phyloP scores from a whole-genome alignment of 345 rosid species.

The Trapa bicornis region DNA sequence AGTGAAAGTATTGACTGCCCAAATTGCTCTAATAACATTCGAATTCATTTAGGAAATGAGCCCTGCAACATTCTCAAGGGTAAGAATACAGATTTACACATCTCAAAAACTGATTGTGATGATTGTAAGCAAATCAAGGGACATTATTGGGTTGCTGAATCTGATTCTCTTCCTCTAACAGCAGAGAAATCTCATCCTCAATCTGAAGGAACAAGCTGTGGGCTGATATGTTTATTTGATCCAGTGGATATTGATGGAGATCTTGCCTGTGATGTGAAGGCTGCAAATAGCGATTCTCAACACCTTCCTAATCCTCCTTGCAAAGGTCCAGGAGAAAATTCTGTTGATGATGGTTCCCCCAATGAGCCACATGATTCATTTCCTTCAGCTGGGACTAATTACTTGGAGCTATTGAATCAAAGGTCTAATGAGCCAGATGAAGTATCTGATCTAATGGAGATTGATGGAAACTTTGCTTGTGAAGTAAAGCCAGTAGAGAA shows the following conservation, averaged over 20 bases:
- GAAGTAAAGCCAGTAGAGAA: background rate
- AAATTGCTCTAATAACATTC: background rate
- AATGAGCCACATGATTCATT: background rate
- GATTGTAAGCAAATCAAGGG: background rate
- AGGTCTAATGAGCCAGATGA: background rate
- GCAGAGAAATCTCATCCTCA: background rate
- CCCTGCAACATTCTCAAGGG: background rate
- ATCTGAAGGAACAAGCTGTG: background rate
- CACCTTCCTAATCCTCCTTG: background rate
- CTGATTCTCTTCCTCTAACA: background rate
- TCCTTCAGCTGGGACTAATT: background rate
- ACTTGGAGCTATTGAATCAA: background rate
- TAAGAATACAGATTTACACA: background rate
- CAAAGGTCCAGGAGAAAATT: background rate
- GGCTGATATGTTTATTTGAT: background rate
- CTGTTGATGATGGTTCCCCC: background rate
- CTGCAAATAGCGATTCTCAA: background rate
- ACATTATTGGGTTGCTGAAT: background rate
- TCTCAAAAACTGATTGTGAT: background rate
- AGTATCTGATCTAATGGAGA: background rate
- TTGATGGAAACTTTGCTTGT: background rate
- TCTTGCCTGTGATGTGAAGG: background rate
- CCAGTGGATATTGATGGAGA: background rate
- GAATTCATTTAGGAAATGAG: background rate
- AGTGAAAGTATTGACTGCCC: conserved; percentile 10